Conservation (phyloP, 1,284 basidiomycete species). For the Papiliotrema terrestris region DNA sequence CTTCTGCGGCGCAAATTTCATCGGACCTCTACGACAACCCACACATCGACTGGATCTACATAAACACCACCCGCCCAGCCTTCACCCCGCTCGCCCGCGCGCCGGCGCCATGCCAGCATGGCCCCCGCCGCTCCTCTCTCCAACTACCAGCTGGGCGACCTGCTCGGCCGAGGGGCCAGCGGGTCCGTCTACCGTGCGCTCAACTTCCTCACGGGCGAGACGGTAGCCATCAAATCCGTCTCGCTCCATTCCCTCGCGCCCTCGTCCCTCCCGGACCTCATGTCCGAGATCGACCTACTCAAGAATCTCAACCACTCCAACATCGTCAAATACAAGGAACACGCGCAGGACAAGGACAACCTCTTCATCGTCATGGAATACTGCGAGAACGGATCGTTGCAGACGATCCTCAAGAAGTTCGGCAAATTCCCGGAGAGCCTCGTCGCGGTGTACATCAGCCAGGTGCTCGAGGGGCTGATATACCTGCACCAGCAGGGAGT, state of each 20-base stretch:
- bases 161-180: conserved; percentile 88
- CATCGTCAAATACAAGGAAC: conserved; percentile 97
- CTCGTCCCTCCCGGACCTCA: conserved; percentile 89
- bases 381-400: conserved; percentile 95
- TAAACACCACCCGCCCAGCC: neutral
- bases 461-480: conserved; percentile 81
- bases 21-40: too few species aligned
- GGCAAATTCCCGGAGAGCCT: conserved; percentile 97
- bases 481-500: conserved; percentile 97
- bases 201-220: conserved; percentile 95
- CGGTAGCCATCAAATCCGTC: conserved; percentile 93
- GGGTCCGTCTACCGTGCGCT: conserved; percentile 91
- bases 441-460: conserved; percentile 93
- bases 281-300: conserved; percentile 92
- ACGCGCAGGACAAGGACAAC: conserved; percentile 88
- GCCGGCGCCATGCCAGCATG: conserved; percentile 7
- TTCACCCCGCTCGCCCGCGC: neutral
- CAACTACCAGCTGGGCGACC: conserved; percentile 85
- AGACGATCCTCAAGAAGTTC: conserved; percentile 92
- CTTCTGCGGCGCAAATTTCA: too few species aligned
- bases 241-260: conserved; percentile 89
- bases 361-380: conserved; percentile 95
- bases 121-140: conserved; percentile 24
- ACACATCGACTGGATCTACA: too few species aligned
- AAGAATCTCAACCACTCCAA: conserved; percentile 92